Conservation (phyloP, 495 filamentous ascomycete genomes). For the Chaetomium tenue region DNA sequence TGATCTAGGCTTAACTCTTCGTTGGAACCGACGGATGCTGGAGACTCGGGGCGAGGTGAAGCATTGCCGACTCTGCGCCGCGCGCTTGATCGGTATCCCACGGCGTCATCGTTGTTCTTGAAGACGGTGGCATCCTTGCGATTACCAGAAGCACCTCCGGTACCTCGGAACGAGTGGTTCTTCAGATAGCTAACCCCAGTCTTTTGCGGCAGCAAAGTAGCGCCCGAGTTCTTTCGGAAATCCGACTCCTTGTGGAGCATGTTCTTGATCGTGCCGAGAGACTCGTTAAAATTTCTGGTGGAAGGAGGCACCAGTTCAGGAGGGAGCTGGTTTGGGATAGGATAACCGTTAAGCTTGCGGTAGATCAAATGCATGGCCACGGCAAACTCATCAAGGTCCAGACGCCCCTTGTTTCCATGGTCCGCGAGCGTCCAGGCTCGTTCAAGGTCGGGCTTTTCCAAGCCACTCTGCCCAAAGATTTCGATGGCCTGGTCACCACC, state of each 20-base stretch:
- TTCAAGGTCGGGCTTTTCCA: conserved; percentile 86
- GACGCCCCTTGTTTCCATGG: conserved; percentile 83
- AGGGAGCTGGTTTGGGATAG: conserved; percentile 85
- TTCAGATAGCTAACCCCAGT: conserved; percentile 99
- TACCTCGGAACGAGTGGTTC: conserved; percentile 80
- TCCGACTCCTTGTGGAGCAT: conserved; percentile 90
- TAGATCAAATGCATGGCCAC: conserved; percentile 99
- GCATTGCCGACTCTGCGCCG: conserved; percentile 76
- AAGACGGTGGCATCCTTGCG: conserved; percentile 96
- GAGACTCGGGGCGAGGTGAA: conserved; percentile 73
- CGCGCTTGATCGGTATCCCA: conserved; percentile 92
- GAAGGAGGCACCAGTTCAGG: conserved; percentile 94
- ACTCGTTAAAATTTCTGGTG: conserved; percentile 88
- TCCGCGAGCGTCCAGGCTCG: conserved; percentile 94
- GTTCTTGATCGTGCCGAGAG: conserved; percentile 88
- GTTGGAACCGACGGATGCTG: conserved; percentile 64
- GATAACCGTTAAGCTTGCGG: conserved; percentile 91
- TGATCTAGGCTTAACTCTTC: conserved; percentile 87
- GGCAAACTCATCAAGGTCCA: conserved; percentile 97
- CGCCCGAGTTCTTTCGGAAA: conserved; percentile 74
- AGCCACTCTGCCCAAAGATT: conserved; percentile 93
- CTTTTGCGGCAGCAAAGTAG: conserved; percentile 85
- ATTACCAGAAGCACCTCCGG: conserved; percentile 40
- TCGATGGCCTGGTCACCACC: conserved; percentile 93
- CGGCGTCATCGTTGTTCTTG: conserved; percentile 88